Base-by-base conservation (phyloP, 495 filamentous ascomycete genomes). In the Xylaria sp. region DNA sequence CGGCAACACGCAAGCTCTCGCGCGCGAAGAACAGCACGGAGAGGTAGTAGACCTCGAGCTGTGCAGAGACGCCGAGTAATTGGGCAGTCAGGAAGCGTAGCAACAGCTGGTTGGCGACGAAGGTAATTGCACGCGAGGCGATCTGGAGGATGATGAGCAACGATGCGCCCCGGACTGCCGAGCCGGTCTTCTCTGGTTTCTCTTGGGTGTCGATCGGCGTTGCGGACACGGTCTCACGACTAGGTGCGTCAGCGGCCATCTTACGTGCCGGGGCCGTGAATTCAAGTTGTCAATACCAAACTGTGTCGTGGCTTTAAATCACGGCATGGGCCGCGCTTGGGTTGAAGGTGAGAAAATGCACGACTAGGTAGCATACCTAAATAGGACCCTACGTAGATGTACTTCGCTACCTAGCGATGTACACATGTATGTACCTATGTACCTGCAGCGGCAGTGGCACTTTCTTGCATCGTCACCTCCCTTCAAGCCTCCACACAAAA, bases 1-100 rank as follows among this genome's bases (percentile, higher is more conserved):
- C 87, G 4, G 94, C 94, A 29, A 94, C 89, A 21, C 96, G 88
- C 52, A 98, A 82, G 67, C 91, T 93, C 81, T 99, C 96, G 40
- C 96, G 86, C 0, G 96, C 92, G 73, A 98, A 98, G 78, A 94
- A 97, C 2, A 98, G 84, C 14, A 97, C 90, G 2, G 93, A 91
- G 37, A 95, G 90, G 68, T 93, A 93, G 79, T 92, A 97, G 2
- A 98, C 88, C 71, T 99, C 96, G 5, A 98, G 87, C 78, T 97
- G 97, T 3, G 93, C 89, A 1, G 94, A 92, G 35, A 96, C 85
- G 5, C 94, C 96, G 1, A 98, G 86, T 0, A 94, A 84, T 52
- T 91, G 87, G 0, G 96, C 95, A 0, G 94, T 95, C 26, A 98
- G 82, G 75, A 90, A 93, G 46, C 94, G 93, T 5, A 99, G 84